A percentile compares a stretch with the other conserved stretches of the same genome.
Conservation (phyloP, 2,329 filamentous ascomycete species). For the Talaromyces sp. region DNA sequence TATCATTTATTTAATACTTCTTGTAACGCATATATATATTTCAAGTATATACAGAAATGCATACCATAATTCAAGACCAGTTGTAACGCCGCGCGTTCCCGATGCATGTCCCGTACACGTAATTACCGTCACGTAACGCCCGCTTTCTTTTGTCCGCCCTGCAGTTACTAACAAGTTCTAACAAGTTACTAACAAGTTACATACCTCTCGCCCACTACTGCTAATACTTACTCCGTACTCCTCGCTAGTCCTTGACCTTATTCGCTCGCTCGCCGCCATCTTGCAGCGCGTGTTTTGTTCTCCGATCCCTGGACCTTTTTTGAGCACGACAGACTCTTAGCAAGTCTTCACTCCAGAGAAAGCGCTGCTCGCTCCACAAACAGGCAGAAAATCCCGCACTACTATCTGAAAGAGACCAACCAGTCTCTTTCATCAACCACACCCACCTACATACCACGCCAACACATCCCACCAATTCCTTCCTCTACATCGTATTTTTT, state of each 20-base stretch:
- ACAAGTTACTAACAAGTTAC: not conserved
- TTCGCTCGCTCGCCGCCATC: too few relatives aligned
- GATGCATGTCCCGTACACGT: not conserved
- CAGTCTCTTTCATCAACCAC: not conserved
- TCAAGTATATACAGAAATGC: too few relatives aligned
- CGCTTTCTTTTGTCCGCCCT: not conserved
- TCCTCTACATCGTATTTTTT: too few relatives aligned
- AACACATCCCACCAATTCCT: not conserved
- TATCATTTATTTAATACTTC: too few relatives aligned
- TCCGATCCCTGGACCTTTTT: not conserved
- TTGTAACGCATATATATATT: too few relatives aligned
- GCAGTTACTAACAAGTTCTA: not conserved
- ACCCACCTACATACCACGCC: not conserved
- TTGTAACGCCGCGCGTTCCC: not conserved
- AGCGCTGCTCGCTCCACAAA: not conserved
- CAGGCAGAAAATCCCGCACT: not conserved
- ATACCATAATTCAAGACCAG: too few relatives aligned
- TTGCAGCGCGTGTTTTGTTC: too few relatives aligned
- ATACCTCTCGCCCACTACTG: too few relatives aligned
- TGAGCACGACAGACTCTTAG: too few relatives aligned
- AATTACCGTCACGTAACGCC: not conserved
- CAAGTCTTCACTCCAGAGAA: not conserved
- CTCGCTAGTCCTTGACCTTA: too few relatives aligned
- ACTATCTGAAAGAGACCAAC: too few relatives aligned
- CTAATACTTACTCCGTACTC: too few relatives aligned